Conservation (phyloP, 2,329 filamentous ascomycete species). For the Cladophialophora carrionii region DNA sequence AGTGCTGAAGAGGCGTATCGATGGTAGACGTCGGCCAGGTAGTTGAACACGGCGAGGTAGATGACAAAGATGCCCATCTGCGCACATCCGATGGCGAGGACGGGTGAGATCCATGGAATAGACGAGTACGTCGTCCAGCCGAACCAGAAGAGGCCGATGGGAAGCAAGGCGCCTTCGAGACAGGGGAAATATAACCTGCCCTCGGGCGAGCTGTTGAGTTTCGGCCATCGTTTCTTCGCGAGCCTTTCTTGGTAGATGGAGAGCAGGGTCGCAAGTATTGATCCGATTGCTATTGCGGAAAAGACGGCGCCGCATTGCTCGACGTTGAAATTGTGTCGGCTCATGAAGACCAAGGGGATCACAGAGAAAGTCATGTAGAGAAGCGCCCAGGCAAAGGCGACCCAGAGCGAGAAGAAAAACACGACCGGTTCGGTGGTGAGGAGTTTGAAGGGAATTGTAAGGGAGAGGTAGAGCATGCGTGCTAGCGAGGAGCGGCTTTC, state of each 20-base stretch:
- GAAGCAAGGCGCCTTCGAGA: conserved; percentile 72
- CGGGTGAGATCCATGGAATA: conserved; percentile 72
- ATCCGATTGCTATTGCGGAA: conserved; percentile 69
- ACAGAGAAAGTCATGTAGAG: conserved; percentile 83
- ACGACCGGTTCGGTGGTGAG: conserved; percentile 67
- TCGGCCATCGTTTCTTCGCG: conserved; percentile 37
- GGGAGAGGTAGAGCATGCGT: conserved; percentile 37
- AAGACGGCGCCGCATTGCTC: conserved; percentile 74
- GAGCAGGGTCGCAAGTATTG: conserved; percentile 66
- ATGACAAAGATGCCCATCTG: conserved; percentile 86
- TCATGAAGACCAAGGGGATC: conserved; percentile 74
- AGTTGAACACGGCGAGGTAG: conserved; percentile 90
- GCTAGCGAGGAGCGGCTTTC: conserved; percentile 33
- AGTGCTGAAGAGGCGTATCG: conserved; percentile 81
- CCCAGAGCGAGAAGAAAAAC: conserved; percentile 80
- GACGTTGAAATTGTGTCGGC: conserved; percentile 68
- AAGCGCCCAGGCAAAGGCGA: conserved; percentile 85
- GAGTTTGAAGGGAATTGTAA: conserved; percentile 49
- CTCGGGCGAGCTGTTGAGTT: conserved; percentile 63
- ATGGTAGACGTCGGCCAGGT: conserved; percentile 85
- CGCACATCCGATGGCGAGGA: conserved; percentile 70
- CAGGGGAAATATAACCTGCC: conserved; percentile 82
- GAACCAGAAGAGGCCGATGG: conserved; percentile 79
- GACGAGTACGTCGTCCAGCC: conserved; percentile 63
- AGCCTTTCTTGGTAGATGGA: conserved; percentile 70